Base-by-base conservation (phyloP, 169 alveolate species). In the Plasmodium yoelii region DNA sequence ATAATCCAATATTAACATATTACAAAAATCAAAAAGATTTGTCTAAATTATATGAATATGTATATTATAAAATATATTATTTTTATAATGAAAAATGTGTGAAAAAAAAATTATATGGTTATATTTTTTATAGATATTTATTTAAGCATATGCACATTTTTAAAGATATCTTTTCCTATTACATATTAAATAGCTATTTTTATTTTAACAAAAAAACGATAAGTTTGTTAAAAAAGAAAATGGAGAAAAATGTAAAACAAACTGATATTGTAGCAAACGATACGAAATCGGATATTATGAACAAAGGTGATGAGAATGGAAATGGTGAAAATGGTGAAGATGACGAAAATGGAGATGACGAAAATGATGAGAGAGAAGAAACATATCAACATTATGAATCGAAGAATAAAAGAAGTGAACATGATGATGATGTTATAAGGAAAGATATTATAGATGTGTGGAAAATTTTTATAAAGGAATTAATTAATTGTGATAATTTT, bases 101-200 rank as follows among this genome's bases (percentile, higher is more conserved):
- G n/a, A 64, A 77, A 69, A 77, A n/a, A 24, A 55, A 65, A 42
- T 9, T 77, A 1, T 68, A 68, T 53, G 88, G 88, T 24, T 77
- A 77, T 68, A 67, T 77, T 5, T 77, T 77, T 51, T 77, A 77
- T 64, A 19, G 44, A 0, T 57, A 63, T 22, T 22, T 64, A 19
- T 44, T 77, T 6, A 13, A 64, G 22, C 74, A 77, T 56, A 24
- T 77, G 6, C 46, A 28, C 46, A 44, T 51, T 15, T 51, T 77
- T 46, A 47, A 19, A 5, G 57, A 63, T 8, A 4, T 18, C 7
- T 61, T 77, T 13, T 64, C 42, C 39, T 28, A 49, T 19, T 77
- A 77, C 56, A 49, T 64, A 49, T 47, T 77, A 47, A 56, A 44
- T 34, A 77, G n/a, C 56, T 77, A 77, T 24, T 13, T 64, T 34